These are phyloP conservation scores for Hypoxylon sp. DNA, from an alignment of 2,329 filamentous ascomycete genomes.

Conservation along the genomic window DNA sequence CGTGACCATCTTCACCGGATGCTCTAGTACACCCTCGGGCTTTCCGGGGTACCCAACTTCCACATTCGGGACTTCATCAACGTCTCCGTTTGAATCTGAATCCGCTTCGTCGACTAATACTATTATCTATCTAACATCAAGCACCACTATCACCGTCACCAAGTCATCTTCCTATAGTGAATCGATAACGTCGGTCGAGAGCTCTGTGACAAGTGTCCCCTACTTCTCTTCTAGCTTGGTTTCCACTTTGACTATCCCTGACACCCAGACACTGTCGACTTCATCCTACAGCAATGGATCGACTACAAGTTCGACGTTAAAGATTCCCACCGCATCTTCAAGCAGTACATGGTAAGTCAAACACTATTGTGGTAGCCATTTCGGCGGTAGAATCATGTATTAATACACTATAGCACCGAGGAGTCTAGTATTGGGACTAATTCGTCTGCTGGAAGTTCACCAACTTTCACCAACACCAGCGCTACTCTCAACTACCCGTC, in stretches of 20 bases:
- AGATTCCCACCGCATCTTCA: not conserved
- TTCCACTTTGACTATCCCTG: slow-evolving; percentile 4
- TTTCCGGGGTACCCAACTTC: slow-evolving; percentile 35
- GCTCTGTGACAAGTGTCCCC: slow-evolving; percentile 21
- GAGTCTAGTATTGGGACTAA: slow-evolving; percentile 18
- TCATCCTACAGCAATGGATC: slow-evolving; percentile 24
- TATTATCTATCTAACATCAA: slow-evolving; percentile 44
- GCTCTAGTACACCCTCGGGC: slow-evolving; percentile 40
- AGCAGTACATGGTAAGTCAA: slow-evolving; percentile 41
- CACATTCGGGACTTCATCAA: slow-evolving; percentile 39
- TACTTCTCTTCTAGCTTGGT: slow-evolving; percentile 19
- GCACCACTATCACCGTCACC: slow-evolving; percentile 37
- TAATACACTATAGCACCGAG: slow-evolving; percentile 35
- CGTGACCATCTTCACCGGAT: slow-evolving; percentile 49
- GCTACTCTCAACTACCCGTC: slow-evolving; percentile 1
- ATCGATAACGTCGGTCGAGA: slow-evolving; percentile 31
- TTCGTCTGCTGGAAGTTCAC: slow-evolving; percentile 10
- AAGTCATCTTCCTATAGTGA: slow-evolving; percentile 33
- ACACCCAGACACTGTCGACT: not conserved
- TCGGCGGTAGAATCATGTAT: not conserved
- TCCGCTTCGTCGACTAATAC: slow-evolving; percentile 31
- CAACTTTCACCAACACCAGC: not conserved
- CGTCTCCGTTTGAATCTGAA: slow-evolving; percentile 24
- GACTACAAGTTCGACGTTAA: slow-evolving; percentile 17
- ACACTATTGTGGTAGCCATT: not conserved